phyloP scores from a whole-genome alignment of 768 basidiomycete genomes.

The Boletus speciosus region DNA sequence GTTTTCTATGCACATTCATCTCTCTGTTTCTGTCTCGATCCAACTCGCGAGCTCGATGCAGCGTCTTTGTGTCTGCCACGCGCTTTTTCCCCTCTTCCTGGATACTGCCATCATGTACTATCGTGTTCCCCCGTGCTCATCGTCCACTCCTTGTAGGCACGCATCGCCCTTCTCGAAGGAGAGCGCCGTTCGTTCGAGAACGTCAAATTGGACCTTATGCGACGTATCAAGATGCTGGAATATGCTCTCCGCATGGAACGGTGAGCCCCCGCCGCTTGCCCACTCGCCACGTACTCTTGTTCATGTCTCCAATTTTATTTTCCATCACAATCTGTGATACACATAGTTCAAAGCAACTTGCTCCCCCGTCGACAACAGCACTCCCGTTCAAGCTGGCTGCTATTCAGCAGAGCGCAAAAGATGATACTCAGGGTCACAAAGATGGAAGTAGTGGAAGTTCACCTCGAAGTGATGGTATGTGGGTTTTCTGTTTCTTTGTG shows the following conservation, averaged over 20 bases:
- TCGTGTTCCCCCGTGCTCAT: constrained; percentile 8
- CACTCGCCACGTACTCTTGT: constrained; percentile 1
- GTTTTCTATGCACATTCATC: constrained; percentile 2
- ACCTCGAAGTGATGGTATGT: constrained; percentile 77
- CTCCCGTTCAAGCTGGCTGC: constrained; percentile 64
- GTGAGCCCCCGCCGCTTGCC: constrained; percentile 43
- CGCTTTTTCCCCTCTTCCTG: background rate
- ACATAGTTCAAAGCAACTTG: constrained; percentile 75
- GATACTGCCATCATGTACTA: background rate
- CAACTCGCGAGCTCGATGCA: background rate
- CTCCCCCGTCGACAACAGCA: constrained; percentile 49
- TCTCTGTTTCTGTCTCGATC: background rate
- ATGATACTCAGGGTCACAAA: constrained; percentile 69
- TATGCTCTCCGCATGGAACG: constrained; percentile 95
- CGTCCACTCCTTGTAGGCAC: constrained; percentile 54
- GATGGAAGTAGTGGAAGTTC: constrained; percentile 81
- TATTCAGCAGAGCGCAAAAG: constrained; percentile 63
- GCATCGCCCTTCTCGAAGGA: constrained; percentile 95
- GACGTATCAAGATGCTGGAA: constrained; percentile 98
- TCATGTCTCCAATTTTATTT: constrained; percentile 10
- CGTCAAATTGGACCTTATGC: constrained; percentile 90
- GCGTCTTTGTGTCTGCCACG: background rate
- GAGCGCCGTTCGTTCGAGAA: constrained; percentile 97
- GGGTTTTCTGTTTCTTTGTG: background rate
- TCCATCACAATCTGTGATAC: constrained; percentile 27